Evolutionary conservation across 495 filamentous ascomycete species (phyloP).

Genomic region (Paragyromitra xinjiangensis): DNA sequence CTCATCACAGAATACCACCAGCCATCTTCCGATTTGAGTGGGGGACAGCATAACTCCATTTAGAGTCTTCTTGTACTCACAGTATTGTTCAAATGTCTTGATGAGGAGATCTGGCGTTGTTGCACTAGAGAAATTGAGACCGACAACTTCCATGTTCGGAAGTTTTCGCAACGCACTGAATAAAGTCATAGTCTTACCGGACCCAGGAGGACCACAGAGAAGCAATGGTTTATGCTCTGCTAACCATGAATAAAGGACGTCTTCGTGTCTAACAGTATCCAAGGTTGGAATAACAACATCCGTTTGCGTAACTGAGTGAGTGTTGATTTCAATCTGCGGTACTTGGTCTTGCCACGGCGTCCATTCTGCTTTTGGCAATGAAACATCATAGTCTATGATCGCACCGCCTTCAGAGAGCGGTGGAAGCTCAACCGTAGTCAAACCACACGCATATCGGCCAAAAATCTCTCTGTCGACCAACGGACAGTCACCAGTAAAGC

Average conservation of each 20-base stretch:
- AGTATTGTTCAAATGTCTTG: slow-evolving; percentile 99
- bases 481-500: slow-evolving; percentile 93
- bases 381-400: slow-evolving; percentile 93
- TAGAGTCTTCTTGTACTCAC: slow-evolving; percentile 97
- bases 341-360: slow-evolving; percentile 92
- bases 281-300: slow-evolving; percentile 97
- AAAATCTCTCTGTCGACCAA: slow-evolving; percentile 86
- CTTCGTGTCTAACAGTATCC: slow-evolving; percentile 96
- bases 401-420: slow-evolving; percentile 71
- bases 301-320: slow-evolving; percentile 94
- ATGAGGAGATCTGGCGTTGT: slow-evolving; percentile 97
- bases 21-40: slow-evolving; percentile 94
- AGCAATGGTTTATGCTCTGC: slow-evolving; percentile 97
- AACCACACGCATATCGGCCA: slow-evolving; percentile 78
- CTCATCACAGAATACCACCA: slow-evolving; percentile 98
- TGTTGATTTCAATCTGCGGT: slow-evolving; percentile 93
- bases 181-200: slow-evolving; percentile 99
- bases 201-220: slow-evolving; percentile 95
- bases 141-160: slow-evolving; percentile 98
- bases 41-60: slow-evolving; percentile 96
- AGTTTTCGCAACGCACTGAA: slow-evolving; percentile 96
- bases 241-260: slow-evolving; percentile 97
- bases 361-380: slow-evolving; percentile 87
- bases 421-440: slow-evolving; percentile 85
- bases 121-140: slow-evolving; percentile 98